A percentile compares a stretch with the other conserved stretches of the same genome.
These are phyloP conservation scores for Citrus cavaleriei DNA, from an alignment of 345 rosid species.

Conservation along the genomic window DNA sequence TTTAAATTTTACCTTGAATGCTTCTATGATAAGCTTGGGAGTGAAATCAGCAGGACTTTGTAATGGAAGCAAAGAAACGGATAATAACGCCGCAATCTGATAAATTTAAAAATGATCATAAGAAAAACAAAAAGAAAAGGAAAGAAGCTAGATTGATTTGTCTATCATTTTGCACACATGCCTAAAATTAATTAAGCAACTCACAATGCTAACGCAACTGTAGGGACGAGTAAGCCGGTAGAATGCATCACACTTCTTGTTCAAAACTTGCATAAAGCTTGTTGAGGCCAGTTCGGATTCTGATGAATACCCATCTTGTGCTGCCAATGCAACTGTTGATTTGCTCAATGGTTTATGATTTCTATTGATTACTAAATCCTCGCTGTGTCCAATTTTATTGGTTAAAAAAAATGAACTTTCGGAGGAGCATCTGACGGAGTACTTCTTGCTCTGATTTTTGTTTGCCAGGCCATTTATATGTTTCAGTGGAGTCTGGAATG, in stretches of 20 bases:
- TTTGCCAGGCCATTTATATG: not conserved
- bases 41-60: slow-evolving; percentile 16
- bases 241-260: not conserved
- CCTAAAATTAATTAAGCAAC: not conserved
- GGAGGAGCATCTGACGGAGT: not conserved
- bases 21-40: slow-evolving; percentile 15
- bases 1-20: slow-evolving; percentile 9
- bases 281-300: not conserved
- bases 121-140: too few relatives aligned
- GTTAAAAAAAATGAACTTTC: not conserved
- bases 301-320: not conserved
- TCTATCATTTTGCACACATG: too few relatives aligned
- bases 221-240: slow-evolving; percentile 26
- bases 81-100: slow-evolving; percentile 22
- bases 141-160: too few relatives aligned
- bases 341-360: not conserved
- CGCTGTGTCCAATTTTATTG: not conserved
- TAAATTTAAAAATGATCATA: not conserved
- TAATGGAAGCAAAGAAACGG: slow-evolving; percentile 28
- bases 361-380: not conserved
- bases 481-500: not conserved
- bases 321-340: not conserved
- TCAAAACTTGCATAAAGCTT: not conserved
- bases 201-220: slow-evolving; percentile 27
- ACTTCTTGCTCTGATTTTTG: not conserved